Percentiles rank a stretch among this genome's conserved stretches.
phyloP scores from a whole-genome alignment of 306 rosid species.

The Fragaria iinumae region DNA sequence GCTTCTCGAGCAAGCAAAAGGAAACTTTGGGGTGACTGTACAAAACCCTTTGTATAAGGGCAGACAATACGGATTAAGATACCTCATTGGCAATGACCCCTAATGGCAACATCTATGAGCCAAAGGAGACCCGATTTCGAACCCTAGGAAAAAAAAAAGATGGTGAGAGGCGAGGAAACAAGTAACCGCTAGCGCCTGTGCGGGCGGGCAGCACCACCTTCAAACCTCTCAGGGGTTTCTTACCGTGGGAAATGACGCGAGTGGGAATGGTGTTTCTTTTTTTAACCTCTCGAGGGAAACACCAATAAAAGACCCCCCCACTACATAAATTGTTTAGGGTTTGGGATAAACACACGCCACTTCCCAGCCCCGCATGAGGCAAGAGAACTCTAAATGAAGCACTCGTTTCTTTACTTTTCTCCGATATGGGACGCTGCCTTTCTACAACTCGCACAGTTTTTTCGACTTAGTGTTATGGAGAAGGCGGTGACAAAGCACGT shows the following conservation, averaged over 20 bases:
- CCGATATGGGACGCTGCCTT: background rate
- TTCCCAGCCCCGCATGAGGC: background rate
- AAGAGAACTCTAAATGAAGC: too few species aligned
- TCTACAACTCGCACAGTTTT: too few species aligned
- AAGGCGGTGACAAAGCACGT: background rate
- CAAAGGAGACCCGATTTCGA: too few species aligned
- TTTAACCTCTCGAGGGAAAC: conserved; percentile 7
- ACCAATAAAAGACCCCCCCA: background rate
- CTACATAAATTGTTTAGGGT: background rate
- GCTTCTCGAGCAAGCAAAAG: too few species aligned
- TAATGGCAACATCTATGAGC: too few species aligned
- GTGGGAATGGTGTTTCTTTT: background rate
- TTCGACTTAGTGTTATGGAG: too few species aligned
- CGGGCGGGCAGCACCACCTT: background rate
- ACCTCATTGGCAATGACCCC: too few species aligned
- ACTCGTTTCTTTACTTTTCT: background rate
- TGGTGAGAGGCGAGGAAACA: background rate
- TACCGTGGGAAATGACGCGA: background rate
- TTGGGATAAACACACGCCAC: background rate
- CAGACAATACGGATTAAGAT: too few species aligned
- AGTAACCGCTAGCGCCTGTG: background rate
- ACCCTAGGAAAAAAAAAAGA: background rate
- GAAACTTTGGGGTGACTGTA: too few species aligned
- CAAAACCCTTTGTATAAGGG: too few species aligned
- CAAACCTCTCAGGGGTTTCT: background rate